These are phyloP conservation scores for Mycena floridula DNA, from an alignment of 768 basidiomycete genomes.

Conservation along the genomic window DNA sequence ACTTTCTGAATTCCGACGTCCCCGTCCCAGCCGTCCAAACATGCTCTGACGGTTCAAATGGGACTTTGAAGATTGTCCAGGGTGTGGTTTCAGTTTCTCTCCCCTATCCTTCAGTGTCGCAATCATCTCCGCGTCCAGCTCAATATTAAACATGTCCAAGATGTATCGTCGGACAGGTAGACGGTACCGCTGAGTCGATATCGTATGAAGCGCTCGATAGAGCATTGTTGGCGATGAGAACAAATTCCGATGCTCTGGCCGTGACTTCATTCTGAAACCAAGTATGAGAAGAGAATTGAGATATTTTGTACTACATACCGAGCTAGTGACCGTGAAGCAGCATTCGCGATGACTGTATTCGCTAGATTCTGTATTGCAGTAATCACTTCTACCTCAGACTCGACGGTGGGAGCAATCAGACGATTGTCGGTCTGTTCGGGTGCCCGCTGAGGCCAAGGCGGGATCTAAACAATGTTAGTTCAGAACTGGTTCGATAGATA, in stretches of 20 bases:
- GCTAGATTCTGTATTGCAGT: conserved; percentile 89
- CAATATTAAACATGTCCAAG: conserved; percentile 86
- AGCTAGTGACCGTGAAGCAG: conserved; percentile 85
- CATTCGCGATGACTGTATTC: conserved; percentile 93
- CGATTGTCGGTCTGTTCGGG: conserved; percentile 35
- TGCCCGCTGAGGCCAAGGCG: conserved; percentile 50
- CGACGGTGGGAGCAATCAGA: conserved; percentile 58
- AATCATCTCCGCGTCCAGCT: conserved; percentile 60
- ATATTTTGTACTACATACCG: conserved; percentile 40
- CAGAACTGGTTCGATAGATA: conserved; percentile 3
- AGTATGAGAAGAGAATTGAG: conserved; percentile 1
- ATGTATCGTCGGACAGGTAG: conserved; percentile 91
- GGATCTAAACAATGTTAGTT: conserved; percentile 51
- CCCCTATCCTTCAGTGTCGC: conserved; percentile 47
- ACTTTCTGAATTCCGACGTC: conserved; percentile 50
- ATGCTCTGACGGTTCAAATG: conserved; percentile 53
- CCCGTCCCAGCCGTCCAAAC: conserved; percentile 47
- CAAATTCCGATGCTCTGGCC: conserved; percentile 64
- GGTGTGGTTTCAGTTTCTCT: conserved; percentile 41
- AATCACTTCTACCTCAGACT: conserved; percentile 76
- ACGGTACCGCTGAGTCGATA: conserved; percentile 87
- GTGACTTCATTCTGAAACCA: conserved; percentile 61
- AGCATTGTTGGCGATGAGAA: conserved; percentile 78
- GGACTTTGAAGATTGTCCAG: conserved; percentile 34
- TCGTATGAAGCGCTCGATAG: conserved; percentile 79